Base-by-base conservation (phyloP, 495 filamentous ascomycete species). In the Penicillium canariense region DNA sequence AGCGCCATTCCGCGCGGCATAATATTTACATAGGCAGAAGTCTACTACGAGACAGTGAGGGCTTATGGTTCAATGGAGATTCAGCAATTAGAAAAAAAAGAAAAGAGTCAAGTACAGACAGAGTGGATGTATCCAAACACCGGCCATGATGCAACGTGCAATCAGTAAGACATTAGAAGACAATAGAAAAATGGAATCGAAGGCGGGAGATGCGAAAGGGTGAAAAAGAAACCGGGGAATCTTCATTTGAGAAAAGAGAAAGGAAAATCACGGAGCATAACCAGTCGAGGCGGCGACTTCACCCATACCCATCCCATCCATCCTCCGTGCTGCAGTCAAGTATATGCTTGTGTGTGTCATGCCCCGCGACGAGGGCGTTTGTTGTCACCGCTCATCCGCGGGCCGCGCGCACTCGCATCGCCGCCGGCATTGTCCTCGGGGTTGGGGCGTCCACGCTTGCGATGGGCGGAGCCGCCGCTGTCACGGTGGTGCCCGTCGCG, bases 281-380 rank as follows among this genome's bases (percentile, higher is more conserved):
- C n/a, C n/a, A n/a, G n/a, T n/a, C n/a, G n/a, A n/a, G n/a, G n/a
- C n/a, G n/a, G n/a, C n/a, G n/a, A n/a, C n/a, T n/a, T n/a, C n/a
- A n/a, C n/a, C n/a, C n/a, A n/a, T n/a, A n/a, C n/a, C n/a, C n/a
- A n/a, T n/a, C 15, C 27, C 12, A 38, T 43, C 45, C 15, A 42
- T 30, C 45, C 43, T 25, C 32, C 22, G 4, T 15, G 43, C 23
- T 22, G 30, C 12, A 32, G 30, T 6, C 6, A 6, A 6, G 30
- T 32, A 6, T 32, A 6, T 12, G 12, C 6, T 6, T 6, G 12
- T 20, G 43, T 15, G 11, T 31, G 2, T 73, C 58, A 77, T 30
- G 58, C 62, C 46, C 76, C 76, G 32, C 76, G 72, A 43, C 76
- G 71, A 44, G 72, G 69, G 27, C 76, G 71, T 53, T 78, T 78